These are phyloP conservation scores for Gentiana dahurica DNA, from an alignment of 257 asterid genomes.

Conservation along the genomic window DNA sequence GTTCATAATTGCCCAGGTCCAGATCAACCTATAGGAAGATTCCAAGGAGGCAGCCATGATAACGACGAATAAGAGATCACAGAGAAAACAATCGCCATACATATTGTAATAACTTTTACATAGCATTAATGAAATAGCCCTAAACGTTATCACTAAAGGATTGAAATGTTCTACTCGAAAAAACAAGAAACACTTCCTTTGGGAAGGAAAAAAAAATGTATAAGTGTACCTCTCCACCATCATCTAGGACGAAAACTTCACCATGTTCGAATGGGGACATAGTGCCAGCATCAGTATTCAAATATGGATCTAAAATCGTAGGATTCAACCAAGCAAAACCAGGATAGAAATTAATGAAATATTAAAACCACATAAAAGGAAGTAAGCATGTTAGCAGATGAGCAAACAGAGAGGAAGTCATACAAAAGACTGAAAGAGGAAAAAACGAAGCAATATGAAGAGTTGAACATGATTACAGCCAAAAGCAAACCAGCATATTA, in stretches of 20 bases:
- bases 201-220: conserved; percentile 2
- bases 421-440: not conserved
- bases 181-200: not conserved
- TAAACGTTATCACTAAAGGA: no score
- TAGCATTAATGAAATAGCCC: no score
- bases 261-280: conserved; percentile 99
- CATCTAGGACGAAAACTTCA: conserved; percentile 95
- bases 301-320: conserved; percentile 66
- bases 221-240: conserved; percentile 87
- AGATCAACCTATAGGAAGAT: conserved; percentile 71
- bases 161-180: not conserved
- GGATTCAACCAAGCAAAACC: not conserved
- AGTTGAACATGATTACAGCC: not conserved
- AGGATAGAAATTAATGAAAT: not conserved
- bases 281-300: conserved; percentile 94
- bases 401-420: no score
- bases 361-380: no score
- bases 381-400: no score
- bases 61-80: not conserved
- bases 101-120: no score
- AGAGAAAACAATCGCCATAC: not conserved
- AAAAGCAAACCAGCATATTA: not conserved
- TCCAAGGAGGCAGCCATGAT: not conserved
- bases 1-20: conserved; percentile 92
- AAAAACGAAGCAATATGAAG: not conserved